Evolutionary conservation across 306 rosid genomes (phyloP), one percentile per base, ranked within the genome.

Genomic region (Vigna hirtella): DNA sequence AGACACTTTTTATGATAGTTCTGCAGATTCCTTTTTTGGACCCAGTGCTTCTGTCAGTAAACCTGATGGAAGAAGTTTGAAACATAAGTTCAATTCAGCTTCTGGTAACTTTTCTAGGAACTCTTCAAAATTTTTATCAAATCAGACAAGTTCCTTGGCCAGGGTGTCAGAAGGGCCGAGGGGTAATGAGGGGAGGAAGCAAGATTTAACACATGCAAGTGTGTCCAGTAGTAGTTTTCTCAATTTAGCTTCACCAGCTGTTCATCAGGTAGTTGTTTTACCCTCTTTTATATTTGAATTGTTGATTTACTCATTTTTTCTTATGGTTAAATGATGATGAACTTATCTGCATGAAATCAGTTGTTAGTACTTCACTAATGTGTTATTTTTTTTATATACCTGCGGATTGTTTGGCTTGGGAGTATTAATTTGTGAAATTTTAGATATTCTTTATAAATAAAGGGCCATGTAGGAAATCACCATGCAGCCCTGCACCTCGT

Each of bases 41-140:
- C 56, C 86, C 58, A 79, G 87, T 73, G 69, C 90, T 56, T 88
- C 90, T 61, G 82, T 79, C 79, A 88, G 83, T 80, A 89, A 88
- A 84, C 75, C 89, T 63, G 96, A 87, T 70, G 93, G 84, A 80
- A 84, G 95, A 83, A 91, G 88, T 84, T 70, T 79, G 72, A 90
- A 90, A 80, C 88, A 81, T 59, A 88, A 82, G 82, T 70, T 83
- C 69, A 81, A 82, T 83, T 88, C 93, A 66, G 81, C 88, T 84
- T 83, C 91, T 65, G 97, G 90, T 77, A 82, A 79, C 80, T 81
- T 90, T 80, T 69, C 84, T 78, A 88, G 89, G 85, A 88, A 89
- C 78, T 77, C 90, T 22, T 61, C 88, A 20, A 90, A 85, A 81
- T 66, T 79, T 47, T 62, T 86, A 56, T 83, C 89, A 62, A 84